Conservation (phyloP, 2,329 filamentous ascomycete species). For the Monosporascus sp. region DNA sequence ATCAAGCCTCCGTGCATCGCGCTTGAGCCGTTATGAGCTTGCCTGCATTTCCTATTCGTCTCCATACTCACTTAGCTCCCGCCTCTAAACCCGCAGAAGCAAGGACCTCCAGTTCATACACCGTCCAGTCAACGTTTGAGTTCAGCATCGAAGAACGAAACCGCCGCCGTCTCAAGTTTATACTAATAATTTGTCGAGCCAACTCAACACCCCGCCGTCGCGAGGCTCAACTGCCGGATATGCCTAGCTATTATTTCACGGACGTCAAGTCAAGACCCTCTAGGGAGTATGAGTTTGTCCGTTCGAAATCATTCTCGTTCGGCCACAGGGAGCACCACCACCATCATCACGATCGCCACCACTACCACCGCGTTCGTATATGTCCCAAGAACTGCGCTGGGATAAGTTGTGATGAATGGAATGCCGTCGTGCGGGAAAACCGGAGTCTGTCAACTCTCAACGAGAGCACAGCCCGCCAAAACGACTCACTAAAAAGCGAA, state of each 20-base stretch:
- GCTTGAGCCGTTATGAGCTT: conserved; percentile 14
- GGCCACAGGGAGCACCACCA: conserved; percentile 13
- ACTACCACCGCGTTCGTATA: conserved; percentile 7
- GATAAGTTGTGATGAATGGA: conserved; percentile 19
- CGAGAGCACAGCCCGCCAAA: conserved; percentile 14
- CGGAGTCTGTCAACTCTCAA: conserved; percentile 7
- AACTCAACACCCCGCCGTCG: neutral
- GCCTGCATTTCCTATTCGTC: conserved; percentile 15
- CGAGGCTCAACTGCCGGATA: neutral
- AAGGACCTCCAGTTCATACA: conserved; percentile 7
- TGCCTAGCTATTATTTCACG: conserved; percentile 8
- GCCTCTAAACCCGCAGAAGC: conserved; percentile 12
- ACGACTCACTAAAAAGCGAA: conserved; percentile 16
- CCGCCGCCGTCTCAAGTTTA: no score
- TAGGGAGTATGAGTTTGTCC: conserved; percentile 13
- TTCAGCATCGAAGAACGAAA: conserved; percentile 6
- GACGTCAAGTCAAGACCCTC: conserved; percentile 9
- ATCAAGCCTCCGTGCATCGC: conserved; percentile 15
- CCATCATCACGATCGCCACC: conserved; percentile 10
- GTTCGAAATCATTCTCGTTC: conserved; percentile 19
- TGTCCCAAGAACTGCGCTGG: conserved; percentile 23
- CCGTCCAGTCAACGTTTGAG: conserved; percentile 9
- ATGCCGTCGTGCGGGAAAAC: conserved; percentile 15
- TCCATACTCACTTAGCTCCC: conserved; percentile 19
- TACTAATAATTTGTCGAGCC: neutral